These are phyloP conservation scores for Colletotrichum endophyticum DNA, from an alignment of 2,329 filamentous ascomycete species.

Conservation along the genomic window DNA sequence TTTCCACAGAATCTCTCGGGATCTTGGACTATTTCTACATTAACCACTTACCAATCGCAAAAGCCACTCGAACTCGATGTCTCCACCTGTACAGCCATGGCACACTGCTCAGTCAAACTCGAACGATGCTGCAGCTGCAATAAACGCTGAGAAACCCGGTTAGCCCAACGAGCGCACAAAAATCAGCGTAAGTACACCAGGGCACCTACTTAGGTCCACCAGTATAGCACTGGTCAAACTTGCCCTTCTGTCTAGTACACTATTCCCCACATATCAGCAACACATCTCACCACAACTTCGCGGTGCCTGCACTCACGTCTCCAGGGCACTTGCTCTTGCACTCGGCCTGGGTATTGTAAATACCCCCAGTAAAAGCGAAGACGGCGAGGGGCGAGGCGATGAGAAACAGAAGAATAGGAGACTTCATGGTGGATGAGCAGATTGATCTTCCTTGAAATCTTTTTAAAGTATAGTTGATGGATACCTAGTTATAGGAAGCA, in stretches of 20 bases:
- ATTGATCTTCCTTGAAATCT: neutral
- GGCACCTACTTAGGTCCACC: too few species aligned
- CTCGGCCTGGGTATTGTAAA: neutral
- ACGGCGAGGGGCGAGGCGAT: neutral
- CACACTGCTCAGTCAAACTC: too few species aligned
- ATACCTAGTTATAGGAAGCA: rapidly evolving
- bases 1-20: neutral
- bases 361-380: rapidly evolving
- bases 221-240: neutral
- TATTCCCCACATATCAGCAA: neutral
- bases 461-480: neutral
- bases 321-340: neutral
- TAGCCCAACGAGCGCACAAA: neutral
- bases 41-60: too few species aligned
- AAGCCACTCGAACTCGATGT: neutral
- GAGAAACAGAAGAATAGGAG: neutral
- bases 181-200: neutral
- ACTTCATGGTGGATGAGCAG: neutral
- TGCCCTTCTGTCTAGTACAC: neutral
- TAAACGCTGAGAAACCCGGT: neutral
- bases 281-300: neutral
- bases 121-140: neutral
- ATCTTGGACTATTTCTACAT: neutral
- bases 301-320: neutral
- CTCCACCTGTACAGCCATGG: neutral